Percentiles rank a stretch among this genome's conserved stretches.
phyloP scores from a whole-genome alignment of 352 stramenopile species.

The Globisporangium polare region DNA sequence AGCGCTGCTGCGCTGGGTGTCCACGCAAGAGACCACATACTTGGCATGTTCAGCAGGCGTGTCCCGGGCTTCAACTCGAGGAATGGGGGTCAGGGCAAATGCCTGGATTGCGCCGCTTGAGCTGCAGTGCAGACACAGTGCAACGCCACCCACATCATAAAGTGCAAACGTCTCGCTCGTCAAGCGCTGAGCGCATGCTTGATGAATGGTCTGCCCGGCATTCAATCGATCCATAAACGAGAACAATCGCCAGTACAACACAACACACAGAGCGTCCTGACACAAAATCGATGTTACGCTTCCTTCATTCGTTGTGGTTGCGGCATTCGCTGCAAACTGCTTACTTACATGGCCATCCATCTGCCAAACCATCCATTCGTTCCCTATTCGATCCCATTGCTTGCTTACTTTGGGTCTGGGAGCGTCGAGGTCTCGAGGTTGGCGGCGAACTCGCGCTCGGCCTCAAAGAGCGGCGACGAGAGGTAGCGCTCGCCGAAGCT shows the following conservation, averaged over 20 bases:
- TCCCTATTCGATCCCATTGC: not conserved
- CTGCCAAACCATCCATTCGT: not conserved
- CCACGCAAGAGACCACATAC: too few species aligned
- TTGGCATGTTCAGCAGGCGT: too few species aligned
- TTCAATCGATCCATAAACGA: not conserved
- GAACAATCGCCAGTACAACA: not conserved
- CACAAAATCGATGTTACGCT: constrained; percentile 3
- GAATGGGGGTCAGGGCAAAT: too few species aligned
- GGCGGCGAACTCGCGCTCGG: constrained; percentile 69
- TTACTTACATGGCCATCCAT: constrained; percentile 5
- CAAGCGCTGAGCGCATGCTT: not conserved
- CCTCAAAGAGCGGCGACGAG: constrained; percentile 76
- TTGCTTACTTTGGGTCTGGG: constrained; percentile 15
- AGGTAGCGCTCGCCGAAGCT: constrained; percentile 90
- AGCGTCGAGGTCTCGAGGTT: constrained; percentile 56
- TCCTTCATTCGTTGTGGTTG: not conserved
- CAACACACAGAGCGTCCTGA: not conserved
- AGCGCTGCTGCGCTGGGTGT: too few species aligned
- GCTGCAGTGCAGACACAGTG: not conserved
- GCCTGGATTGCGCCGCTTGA: too few species aligned
- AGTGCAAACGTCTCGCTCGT: too few species aligned
- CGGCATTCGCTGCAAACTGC: not conserved
- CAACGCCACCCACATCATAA: not conserved
- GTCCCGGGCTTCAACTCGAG: too few species aligned
- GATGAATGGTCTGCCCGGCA: too few species aligned